Evolutionary conservation across 305 asterid genomes (phyloP).

Genomic region (Solanum chacoense): DNA sequence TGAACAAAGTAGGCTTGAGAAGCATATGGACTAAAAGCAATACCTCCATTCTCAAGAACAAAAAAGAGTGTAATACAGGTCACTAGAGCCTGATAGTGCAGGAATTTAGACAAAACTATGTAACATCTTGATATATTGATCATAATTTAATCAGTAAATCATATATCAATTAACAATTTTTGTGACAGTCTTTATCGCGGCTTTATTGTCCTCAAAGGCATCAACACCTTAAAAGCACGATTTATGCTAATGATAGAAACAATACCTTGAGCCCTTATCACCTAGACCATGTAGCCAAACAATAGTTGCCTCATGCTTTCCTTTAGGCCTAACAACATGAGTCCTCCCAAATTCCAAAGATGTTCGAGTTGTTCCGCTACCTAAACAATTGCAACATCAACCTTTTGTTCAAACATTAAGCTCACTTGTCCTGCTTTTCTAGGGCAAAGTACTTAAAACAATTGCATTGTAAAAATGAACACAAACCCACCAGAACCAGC

Average conservation of each 20-base stretch:
- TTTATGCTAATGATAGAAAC: neutral
- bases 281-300: conserved; percentile 53
- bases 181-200: neutral
- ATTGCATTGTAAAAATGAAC: neutral
- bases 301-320: conserved; percentile 42
- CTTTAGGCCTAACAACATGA: conserved; percentile 68
- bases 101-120: neutral
- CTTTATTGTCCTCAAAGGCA: neutral
- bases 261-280: conserved; percentile 43
- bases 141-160: neutral
- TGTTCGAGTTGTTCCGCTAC: conserved; percentile 20
- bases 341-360: conserved; percentile 42
- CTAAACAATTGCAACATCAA: conserved; percentile 10
- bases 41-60: neutral
- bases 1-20: neutral
- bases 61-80: neutral
- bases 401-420: neutral
- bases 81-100: neutral
- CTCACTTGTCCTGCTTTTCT: neutral
- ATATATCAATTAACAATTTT: neutral
- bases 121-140: neutral
- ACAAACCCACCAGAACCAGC: conserved; percentile 23
- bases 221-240: neutral
- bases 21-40: neutral
- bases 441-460: neutral